A percentile compares a stretch with the other conserved stretches of the same genome.
Conservation (phyloP, 1,284 basidiomycete species). For the Pseudozyma thailandica region DNA sequence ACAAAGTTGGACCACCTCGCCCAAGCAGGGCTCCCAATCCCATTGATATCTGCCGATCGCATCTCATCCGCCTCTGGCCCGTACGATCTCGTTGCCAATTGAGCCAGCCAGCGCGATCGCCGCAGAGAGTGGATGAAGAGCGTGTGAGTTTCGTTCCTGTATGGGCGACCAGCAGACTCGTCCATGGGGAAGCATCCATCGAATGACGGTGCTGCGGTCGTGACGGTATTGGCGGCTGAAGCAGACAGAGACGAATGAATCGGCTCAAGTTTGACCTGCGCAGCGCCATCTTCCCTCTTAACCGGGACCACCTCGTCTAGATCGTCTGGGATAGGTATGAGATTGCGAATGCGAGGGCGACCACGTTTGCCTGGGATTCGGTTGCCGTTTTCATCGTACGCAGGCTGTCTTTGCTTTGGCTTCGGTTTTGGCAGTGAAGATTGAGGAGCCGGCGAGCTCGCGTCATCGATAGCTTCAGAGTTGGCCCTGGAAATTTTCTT, state of each 20-base stretch:
- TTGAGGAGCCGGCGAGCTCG: not conserved
- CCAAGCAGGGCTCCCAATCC: conserved; percentile 6
- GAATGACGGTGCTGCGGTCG: not conserved
- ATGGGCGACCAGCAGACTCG: conserved; percentile 7
- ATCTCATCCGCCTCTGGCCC: not conserved
- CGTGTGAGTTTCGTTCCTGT: conserved; percentile 24
- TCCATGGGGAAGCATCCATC: conserved; percentile 15
- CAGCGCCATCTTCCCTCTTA: not conserved
- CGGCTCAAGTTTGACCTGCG: conserved; percentile 12
- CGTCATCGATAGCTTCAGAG: not conserved
- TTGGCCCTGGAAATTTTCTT: not conserved
- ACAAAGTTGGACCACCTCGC: conserved; percentile 23
- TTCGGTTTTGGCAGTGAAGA: not conserved
- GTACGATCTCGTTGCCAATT: conserved; percentile 8
- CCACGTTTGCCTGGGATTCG: conserved; percentile 11
- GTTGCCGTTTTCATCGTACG: conserved; percentile 5
- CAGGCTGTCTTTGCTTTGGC: conserved; percentile 6
- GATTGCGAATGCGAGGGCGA: conserved; percentile 14
- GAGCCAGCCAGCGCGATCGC: conserved; percentile 21
- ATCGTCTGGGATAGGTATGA: not conserved
- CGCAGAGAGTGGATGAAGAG: conserved; percentile 25
- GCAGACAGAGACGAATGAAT: not conserved
- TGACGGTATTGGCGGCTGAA: not conserved
- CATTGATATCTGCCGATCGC: not conserved
- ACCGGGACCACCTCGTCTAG: not conserved